Conservation (phyloP, 305 asterid genomes). For the Ilex paraguariensis region DNA sequence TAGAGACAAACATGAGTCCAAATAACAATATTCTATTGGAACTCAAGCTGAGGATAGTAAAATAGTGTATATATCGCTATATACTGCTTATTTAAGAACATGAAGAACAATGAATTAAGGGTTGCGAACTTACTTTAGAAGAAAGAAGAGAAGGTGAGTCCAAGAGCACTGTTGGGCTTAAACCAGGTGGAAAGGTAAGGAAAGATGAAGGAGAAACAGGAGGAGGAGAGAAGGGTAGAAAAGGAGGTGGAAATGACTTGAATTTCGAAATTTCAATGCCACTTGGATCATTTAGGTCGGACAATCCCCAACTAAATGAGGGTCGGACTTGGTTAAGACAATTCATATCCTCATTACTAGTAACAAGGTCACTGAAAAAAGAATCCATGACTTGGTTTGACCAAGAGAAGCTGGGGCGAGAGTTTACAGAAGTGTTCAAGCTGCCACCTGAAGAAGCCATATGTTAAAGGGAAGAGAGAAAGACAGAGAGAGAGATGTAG, state of each 20-base stretch:
- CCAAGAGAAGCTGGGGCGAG: conserved; percentile 15
- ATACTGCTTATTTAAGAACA: too few relatives aligned
- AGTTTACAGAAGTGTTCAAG: conserved; percentile 30
- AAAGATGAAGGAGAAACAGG: conserved; percentile 71
- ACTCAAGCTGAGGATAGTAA: too few relatives aligned
- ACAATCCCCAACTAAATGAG: conserved; percentile 27
- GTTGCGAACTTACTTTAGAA: conserved; percentile 48
- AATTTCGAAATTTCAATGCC: conserved; percentile 35
- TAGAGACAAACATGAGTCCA: too few relatives aligned
- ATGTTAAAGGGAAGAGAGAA: background rate
- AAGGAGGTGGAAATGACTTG: conserved; percentile 49
- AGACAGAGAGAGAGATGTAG: conserved; percentile 3
- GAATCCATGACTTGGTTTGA: conserved; percentile 24
- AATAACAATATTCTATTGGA: too few relatives aligned
- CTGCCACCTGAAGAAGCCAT: conserved; percentile 77
- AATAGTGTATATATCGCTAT: too few relatives aligned
- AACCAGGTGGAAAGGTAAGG: conserved; percentile 44
- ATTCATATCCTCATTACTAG: conserved; percentile 10
- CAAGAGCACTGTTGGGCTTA: conserved; percentile 63
- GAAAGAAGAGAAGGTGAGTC: conserved; percentile 68
- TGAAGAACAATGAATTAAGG: background rate
- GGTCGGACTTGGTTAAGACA: conserved; percentile 12
- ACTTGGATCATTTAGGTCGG: conserved; percentile 4
- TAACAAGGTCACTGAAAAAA: conserved; percentile 43
- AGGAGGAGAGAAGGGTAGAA: conserved; percentile 47